Evolutionary conservation across 2,329 filamentous ascomycete species (phyloP).

Genomic region (Colletotrichum sp.): DNA sequence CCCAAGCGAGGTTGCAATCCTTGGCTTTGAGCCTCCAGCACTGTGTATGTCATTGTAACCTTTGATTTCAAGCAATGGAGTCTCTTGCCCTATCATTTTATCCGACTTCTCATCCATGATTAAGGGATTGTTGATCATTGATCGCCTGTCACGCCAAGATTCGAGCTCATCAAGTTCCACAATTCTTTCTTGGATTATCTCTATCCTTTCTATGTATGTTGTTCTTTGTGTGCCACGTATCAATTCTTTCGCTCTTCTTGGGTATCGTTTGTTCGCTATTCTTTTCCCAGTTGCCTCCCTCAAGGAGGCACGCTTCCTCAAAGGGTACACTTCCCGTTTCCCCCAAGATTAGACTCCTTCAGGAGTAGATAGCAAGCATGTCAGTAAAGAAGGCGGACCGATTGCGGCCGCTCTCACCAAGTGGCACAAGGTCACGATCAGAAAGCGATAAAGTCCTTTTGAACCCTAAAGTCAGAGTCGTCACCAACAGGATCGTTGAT

Average conservation of each 20-base stretch:
- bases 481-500: slow-evolving; percentile 59
- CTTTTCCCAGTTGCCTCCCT: background rate
- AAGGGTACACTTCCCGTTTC: background rate
- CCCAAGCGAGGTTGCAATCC: background rate
- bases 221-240: background rate
- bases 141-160: background rate
- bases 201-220: slow-evolving; percentile 9
- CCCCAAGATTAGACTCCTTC: background rate
- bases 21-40: background rate
- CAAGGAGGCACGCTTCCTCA: background rate
- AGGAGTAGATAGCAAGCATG: slow-evolving; percentile 19
- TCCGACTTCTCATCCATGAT: background rate
- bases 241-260: slow-evolving; percentile 5
- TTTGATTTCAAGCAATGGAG: background rate
- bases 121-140: background rate
- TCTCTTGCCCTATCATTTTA: background rate
- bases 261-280: slow-evolving; percentile 12
- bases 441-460: slow-evolving; percentile 63
- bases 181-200: slow-evolving; percentile 12
- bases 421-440: slow-evolving; percentile 26
- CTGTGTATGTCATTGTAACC: background rate
- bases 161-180: background rate
- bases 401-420: background rate
- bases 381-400: slow-evolving; percentile 6
- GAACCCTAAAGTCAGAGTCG: slow-evolving; percentile 60